These are phyloP conservation scores for Curvularia sp. DNA, from an alignment of 2,329 filamentous ascomycete genomes.

Conservation along the genomic window DNA sequence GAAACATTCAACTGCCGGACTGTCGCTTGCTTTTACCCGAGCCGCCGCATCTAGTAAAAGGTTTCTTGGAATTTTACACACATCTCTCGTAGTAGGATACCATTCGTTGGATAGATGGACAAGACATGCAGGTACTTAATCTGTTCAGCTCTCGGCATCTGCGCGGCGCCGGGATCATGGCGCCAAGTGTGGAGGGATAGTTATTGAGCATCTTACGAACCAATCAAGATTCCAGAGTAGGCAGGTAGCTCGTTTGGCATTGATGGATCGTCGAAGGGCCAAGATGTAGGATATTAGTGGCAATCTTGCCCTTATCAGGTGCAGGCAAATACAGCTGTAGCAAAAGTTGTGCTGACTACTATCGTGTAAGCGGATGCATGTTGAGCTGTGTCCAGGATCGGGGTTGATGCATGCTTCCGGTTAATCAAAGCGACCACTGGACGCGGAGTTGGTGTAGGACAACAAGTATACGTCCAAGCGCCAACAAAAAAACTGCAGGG, in stretches of 20 bases:
- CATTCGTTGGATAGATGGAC: background rate
- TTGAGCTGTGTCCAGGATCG: background rate
- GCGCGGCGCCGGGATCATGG: conserved; percentile 9
- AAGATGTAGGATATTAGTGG: too few species aligned
- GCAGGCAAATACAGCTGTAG: background rate
- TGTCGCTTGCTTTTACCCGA: background rate
- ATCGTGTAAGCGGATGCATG: background rate
- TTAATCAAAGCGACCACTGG: background rate
- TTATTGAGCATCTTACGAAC: background rate
- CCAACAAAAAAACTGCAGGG: background rate
- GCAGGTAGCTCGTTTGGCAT: background rate
- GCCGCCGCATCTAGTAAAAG: background rate
- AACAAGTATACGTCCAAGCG: background rate
- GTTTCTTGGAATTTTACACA: background rate
- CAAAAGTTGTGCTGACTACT: background rate
- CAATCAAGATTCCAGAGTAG: background rate
- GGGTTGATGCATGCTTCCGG: background rate
- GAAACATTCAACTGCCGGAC: background rate
- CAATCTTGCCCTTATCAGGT: background rate
- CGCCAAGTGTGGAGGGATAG: background rate
- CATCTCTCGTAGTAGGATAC: too few species aligned
- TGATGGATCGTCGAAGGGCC: background rate
- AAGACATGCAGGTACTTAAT: conserved; percentile 15
- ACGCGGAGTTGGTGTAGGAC: background rate
- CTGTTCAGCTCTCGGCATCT: conserved; percentile 7